Conservation (phyloP, 305 asterid species). For the Fraxinus latifolia region DNA sequence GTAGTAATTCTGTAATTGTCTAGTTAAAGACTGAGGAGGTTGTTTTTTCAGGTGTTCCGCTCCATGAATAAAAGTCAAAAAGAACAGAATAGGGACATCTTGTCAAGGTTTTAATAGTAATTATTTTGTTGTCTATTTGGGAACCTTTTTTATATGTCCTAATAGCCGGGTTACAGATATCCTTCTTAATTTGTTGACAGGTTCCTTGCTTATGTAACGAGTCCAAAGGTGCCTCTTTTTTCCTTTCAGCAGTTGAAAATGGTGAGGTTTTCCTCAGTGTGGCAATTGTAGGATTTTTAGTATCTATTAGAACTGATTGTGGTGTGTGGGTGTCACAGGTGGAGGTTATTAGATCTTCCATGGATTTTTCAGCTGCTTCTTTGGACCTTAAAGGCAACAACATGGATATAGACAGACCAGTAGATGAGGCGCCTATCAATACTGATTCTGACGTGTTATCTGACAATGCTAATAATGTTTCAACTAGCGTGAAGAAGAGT, state of each 20-base stretch:
- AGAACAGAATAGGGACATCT: slow-evolving; percentile 45
- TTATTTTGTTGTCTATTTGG: slow-evolving; percentile 10
- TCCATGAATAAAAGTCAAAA: slow-evolving; percentile 51
- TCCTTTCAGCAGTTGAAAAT: slow-evolving; percentile 64
- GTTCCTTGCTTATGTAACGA: slow-evolving; percentile 51
- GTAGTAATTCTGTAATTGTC: slow-evolving; percentile 2
- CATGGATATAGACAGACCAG: slow-evolving; percentile 33
- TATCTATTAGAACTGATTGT: slow-evolving; percentile 28
- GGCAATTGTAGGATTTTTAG: slow-evolving; percentile 13
- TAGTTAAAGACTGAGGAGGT: slow-evolving; percentile 21
- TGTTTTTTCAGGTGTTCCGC: slow-evolving; percentile 58
- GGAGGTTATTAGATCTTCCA: slow-evolving; percentile 43
- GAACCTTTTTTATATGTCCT: slow-evolving; percentile 9
- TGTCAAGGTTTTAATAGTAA: slow-evolving; percentile 50
- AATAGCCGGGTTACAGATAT: slow-evolving; percentile 12
- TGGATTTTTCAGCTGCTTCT: slow-evolving; percentile 35
- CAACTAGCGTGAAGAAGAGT: slow-evolving; percentile 26
- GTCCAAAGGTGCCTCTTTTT: slow-evolving; percentile 57
- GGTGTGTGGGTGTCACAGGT: slow-evolving; percentile 48
- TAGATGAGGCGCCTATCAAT: slow-evolving; percentile 20
- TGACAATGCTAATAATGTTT: slow-evolving; percentile 30
- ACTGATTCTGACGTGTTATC: slow-evolving; percentile 30
- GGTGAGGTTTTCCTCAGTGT: slow-evolving; percentile 39
- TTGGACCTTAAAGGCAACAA: slow-evolving; percentile 22
- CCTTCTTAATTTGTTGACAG: slow-evolving; percentile 39